Conservation (phyloP, 768 basidiomycete genomes). For the Tulasnella sp. region DNA sequence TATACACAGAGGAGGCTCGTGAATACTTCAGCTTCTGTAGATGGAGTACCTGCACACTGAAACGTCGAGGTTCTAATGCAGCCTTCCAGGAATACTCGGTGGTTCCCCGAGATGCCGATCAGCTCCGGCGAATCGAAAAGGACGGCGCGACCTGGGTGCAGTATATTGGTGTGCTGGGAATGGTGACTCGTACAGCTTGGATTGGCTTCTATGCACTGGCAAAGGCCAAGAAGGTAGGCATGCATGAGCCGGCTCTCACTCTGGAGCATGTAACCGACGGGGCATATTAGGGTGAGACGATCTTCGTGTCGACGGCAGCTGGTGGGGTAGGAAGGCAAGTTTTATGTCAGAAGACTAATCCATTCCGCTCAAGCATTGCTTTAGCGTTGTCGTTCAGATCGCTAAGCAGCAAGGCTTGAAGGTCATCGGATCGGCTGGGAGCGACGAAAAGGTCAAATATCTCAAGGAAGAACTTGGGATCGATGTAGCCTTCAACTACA, state of each 20-base stretch:
- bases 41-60: not conserved
- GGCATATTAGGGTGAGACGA: constrained; percentile 45
- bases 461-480: constrained; percentile 52
- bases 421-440: constrained; percentile 68
- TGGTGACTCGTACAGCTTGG: constrained; percentile 38
- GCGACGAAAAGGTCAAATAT: constrained; percentile 67
- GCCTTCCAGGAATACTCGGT: not conserved
- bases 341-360: constrained; percentile 28
- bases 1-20: not conserved
- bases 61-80: not conserved
- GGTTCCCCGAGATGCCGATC: not conserved
- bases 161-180: constrained; percentile 30
- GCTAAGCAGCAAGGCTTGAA: constrained; percentile 48
- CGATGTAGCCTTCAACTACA: constrained; percentile 71
- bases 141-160: not conserved
- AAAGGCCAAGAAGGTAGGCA: constrained; percentile 42
- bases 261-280: not conserved
- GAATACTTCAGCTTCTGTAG: not conserved
- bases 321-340: constrained; percentile 60
- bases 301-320: constrained; percentile 50
- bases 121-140: constrained; percentile 6
- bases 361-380: not conserved
- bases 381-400: constrained; percentile 42
- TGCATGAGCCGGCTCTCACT: not conserved
- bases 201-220: constrained; percentile 45